These are phyloP conservation scores for Ogataea siamensis DNA, from an alignment of 805 yeast genomes.

Conservation along the genomic window DNA sequence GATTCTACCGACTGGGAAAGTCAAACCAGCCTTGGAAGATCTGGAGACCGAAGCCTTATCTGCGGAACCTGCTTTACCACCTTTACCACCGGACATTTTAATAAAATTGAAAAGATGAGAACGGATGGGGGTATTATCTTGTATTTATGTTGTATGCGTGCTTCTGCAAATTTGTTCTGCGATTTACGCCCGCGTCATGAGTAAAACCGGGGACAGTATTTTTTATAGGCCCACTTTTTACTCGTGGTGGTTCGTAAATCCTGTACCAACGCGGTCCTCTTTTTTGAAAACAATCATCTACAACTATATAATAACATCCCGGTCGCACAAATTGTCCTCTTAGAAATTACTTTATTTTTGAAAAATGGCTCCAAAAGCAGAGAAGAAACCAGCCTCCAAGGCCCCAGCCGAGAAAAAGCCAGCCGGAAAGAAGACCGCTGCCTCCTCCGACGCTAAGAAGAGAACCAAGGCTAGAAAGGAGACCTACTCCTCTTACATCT, in stretches of 20 bases:
- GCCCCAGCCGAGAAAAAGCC: conserved; percentile 97
- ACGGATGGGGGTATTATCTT: conserved; percentile 11
- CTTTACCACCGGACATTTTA: conserved; percentile 69
- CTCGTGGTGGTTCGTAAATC: conserved; percentile 11
- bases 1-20: conserved; percentile 99
- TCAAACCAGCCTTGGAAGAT: conserved; percentile 97
- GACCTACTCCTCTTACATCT: conserved; percentile 96
- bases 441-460: conserved; percentile 81
- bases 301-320: conserved; percentile 10
- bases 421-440: conserved; percentile 86
- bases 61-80: conserved; percentile 92
- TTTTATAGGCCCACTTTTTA: conserved; percentile 9
- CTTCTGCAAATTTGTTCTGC: conserved; percentile 1
- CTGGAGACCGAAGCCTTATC: conserved; percentile 97
- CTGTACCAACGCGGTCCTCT: conserved; percentile 8
- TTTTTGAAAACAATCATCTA: conserved; percentile 2
- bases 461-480: conserved; percentile 96
- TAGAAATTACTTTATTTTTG: conserved; percentile 7
- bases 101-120: conserved; percentile 14
- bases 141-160: conserved; percentile 12
- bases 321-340: conserved; percentile 6
- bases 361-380: conserved; percentile 66
- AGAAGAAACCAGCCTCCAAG: conserved; percentile 80
- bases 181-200: conserved; percentile 13
- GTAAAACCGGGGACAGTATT: conserved; percentile 3